phyloP scores from a whole-genome alignment of 73 alveolate species.

The Halteria grandinella region DNA sequence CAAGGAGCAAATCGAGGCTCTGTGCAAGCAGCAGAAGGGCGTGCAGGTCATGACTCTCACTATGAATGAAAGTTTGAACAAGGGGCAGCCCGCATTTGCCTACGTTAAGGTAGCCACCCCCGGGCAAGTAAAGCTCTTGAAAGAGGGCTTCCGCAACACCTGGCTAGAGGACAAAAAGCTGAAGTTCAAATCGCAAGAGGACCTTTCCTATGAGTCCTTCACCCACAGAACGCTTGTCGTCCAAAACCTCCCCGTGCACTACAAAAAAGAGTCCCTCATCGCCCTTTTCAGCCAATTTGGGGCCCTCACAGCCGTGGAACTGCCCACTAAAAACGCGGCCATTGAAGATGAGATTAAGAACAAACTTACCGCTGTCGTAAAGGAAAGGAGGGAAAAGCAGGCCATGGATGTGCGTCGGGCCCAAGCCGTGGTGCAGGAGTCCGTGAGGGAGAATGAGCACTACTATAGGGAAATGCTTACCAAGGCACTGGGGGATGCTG shows the following conservation, averaged over 20 bases:
- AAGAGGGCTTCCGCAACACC: background rate
- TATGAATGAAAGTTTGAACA: background rate
- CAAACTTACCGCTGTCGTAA: background rate
- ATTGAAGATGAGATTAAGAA: background rate
- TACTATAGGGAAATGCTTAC: too few species aligned
- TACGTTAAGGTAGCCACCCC: background rate
- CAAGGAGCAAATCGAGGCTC: background rate
- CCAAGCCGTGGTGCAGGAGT: background rate
- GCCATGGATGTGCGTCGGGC: slow-evolving; percentile 1
- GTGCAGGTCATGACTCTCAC: background rate
- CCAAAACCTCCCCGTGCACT: background rate
- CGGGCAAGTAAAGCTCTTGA: background rate
- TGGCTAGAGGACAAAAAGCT: slow-evolving; percentile 35
- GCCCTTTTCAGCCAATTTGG: slow-evolving; percentile 1
- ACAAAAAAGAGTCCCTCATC: background rate
- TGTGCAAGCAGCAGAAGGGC: slow-evolving; percentile 11
- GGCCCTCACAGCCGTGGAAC: background rate
- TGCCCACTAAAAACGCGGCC: background rate
- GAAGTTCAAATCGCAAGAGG: background rate
- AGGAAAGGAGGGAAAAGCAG: background rate
- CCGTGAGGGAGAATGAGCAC: too few species aligned
- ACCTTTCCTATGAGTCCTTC: background rate
- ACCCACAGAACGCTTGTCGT: slow-evolving; percentile 5
- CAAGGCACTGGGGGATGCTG: too few species aligned
- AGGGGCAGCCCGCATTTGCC: background rate